phyloP scores from a whole-genome alignment of 495 filamentous ascomycete species.

The Penicillium ucsense region DNA sequence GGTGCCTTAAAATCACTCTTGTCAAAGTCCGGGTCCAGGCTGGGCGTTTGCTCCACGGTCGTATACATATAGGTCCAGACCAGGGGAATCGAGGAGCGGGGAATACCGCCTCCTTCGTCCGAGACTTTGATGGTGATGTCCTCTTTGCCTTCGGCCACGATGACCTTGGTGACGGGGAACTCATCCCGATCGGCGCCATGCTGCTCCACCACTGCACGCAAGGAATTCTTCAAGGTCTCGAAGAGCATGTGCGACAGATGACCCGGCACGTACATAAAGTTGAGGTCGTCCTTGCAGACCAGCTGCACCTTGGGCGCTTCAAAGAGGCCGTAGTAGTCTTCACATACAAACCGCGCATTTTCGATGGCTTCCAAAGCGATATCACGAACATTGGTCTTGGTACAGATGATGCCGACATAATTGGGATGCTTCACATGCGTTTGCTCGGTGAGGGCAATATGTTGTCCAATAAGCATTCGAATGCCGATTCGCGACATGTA shows the following conservation, averaged over 20 bases:
- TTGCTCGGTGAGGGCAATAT: conserved; percentile 93
- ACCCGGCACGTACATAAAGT: conserved; percentile 99
- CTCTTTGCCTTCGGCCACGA: conserved; percentile 93
- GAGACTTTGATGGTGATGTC: conserved; percentile 98
- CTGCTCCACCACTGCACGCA: conserved; percentile 92
- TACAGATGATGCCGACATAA: conserved; percentile 98
- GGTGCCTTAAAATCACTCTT: conserved; percentile 99
- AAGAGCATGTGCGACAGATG: conserved; percentile 99
- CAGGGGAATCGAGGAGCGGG: conserved; percentile 79
- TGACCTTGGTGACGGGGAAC: conserved; percentile 92
- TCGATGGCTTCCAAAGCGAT: conserved; percentile 96
- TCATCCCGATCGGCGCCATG: conserved; percentile 92
- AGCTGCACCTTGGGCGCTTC: conserved; percentile 95
- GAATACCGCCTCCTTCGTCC: conserved; percentile 94
- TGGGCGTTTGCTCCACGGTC: conserved; percentile 91
- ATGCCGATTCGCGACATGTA: conserved; percentile 99
- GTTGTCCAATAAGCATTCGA: conserved; percentile 96
- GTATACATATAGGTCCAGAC: conserved; percentile 99
- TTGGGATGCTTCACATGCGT: conserved; percentile 75
- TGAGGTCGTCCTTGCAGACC: conserved; percentile 81
- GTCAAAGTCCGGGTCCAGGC: conserved; percentile 92
- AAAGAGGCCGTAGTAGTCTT: conserved; percentile 97
- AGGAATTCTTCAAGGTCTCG: conserved; percentile 95
- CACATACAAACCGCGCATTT: conserved; percentile 95
- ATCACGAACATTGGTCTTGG: conserved; percentile 93